A percentile compares a stretch with the other conserved stretches of the same genome.
Evolutionary conservation across 306 rosid species (phyloP).

Genomic region (Hippophae rhamnoides): DNA sequence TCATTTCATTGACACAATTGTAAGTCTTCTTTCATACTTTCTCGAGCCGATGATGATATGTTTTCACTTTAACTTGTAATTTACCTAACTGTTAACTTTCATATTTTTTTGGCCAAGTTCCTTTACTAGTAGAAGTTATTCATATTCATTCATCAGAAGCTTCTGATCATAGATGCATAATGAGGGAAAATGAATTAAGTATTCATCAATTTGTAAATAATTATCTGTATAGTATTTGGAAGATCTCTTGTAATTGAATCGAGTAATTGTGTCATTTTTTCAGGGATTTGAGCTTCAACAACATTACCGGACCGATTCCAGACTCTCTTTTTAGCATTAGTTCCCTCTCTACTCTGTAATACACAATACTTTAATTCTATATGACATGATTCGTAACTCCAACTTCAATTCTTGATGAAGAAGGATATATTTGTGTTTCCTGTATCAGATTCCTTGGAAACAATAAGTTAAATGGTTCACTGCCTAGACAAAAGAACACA

Average conservation of each 20-base stretch:
- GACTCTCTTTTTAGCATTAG: constrained; percentile 58
- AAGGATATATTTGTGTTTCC: constrained; percentile 8
- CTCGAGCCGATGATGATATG: background rate
- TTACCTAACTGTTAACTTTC: background rate
- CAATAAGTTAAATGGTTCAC: constrained; percentile 49
- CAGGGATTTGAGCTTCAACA: constrained; percentile 93
- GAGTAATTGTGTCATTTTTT: background rate
- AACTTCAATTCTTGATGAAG: background rate
- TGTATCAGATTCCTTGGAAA: constrained; percentile 65
- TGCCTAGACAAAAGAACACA: constrained; percentile 39
- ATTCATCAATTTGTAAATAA: too few relatives aligned
- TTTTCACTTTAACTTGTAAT: background rate
- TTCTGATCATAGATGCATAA: too few relatives aligned
- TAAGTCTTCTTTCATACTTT: constrained; percentile 20
- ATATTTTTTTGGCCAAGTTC: background rate
- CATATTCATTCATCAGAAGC: too few relatives aligned
- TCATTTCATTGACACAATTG: constrained; percentile 33
- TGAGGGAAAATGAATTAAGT: too few relatives aligned
- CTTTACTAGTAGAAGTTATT: too few relatives aligned
- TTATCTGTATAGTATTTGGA: too few relatives aligned
- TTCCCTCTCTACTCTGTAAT: constrained; percentile 51
- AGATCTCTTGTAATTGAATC: too few relatives aligned
- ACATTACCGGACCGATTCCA: constrained; percentile 47
- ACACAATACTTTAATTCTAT: constrained; percentile 8
- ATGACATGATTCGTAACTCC: constrained; percentile 2